Base-by-base conservation (phyloP, 495 filamentous ascomycete species). In the Sordaria brevicollis region DNA sequence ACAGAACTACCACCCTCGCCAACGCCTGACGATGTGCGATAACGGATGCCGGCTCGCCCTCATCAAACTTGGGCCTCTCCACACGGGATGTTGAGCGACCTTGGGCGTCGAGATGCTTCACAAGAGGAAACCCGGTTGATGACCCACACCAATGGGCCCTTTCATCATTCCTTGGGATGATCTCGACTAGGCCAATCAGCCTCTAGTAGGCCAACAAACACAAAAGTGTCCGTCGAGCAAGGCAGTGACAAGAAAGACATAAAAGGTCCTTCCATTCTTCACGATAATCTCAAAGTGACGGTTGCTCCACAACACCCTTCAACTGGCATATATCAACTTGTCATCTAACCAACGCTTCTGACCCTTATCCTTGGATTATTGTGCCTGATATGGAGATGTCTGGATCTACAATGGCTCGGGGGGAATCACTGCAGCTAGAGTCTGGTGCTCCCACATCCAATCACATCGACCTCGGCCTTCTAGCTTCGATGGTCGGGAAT, bases 401-500 rank as follows among this genome's bases (percentile, higher is more conserved):
- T 25, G 13, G 49, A 62, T 29, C 49, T 62, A 62, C 33, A 11
- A 62, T 31, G 25, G 25, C 49, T 62, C 49, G 49, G 25, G 13
- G 33, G 49, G 13, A 62, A 62, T 25, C 11, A 57, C 49, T 57
- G 21, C 49, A 57, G 25, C 49, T 5, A 33, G 49, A 62, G 25
- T 8, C 13, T 31, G 49, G 49, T 31, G 25, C 49, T 31, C 13
- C 5, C 49, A 31, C 49, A 13, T 25, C 49, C 25, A 57, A 57
- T 57, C 10, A 0, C 15, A 10, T 57, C 49, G 34, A 35, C 39
- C 15, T 49, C 39, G 10, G 17, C 33, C 29, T 31, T 21, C 7
- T 54, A 5, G 70, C 71, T 33, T 77, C 74, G 70, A 70, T 33
- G 17, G 41, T 71, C 31, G 38, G 70, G 9, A 69, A 65, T 31